Conservation (phyloP, 2,329 filamentous ascomycete species). For the Aspergillus luchuensis region DNA sequence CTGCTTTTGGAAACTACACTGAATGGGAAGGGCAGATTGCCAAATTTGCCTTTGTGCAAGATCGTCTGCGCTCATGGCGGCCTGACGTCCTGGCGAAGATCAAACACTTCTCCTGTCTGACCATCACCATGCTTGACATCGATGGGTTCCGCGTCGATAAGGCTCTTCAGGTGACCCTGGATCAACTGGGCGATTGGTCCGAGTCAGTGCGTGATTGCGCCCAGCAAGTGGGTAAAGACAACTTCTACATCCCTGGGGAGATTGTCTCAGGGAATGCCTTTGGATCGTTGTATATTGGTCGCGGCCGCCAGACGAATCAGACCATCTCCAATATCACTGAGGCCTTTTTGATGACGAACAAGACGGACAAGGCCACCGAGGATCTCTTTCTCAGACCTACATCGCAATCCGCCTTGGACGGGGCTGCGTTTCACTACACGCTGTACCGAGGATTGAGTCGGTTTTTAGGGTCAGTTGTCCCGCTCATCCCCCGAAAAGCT, state of each 20-base stretch:
- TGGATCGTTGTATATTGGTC: conserved; percentile 62
- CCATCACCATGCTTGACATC: conserved; percentile 61
- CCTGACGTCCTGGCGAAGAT: conserved; percentile 59
- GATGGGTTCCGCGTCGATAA: conserved; percentile 68
- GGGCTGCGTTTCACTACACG: conserved; percentile 63
- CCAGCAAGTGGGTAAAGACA: conserved; percentile 55
- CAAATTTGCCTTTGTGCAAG: conserved; percentile 67
- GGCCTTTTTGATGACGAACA: conserved; percentile 33
- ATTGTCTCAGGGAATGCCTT: conserved; percentile 63
- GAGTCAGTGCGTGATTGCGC: conserved; percentile 60
- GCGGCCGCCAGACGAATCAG: conserved; percentile 59
- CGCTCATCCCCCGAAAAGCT: neutral
- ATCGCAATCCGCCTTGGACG: conserved; percentile 57
- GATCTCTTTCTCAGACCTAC: conserved; percentile 54
- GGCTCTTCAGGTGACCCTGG: conserved; percentile 63
- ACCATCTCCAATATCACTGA: conserved; percentile 50
- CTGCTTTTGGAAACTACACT: conserved; percentile 63
- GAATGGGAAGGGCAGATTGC: conserved; percentile 65
- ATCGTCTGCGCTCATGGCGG: conserved; percentile 65
- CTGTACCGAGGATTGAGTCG: conserved; percentile 61
- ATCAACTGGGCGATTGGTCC: conserved; percentile 60
- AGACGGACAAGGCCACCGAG: neutral
- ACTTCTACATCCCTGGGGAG: conserved; percentile 66
- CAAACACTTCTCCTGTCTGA: conserved; percentile 63
- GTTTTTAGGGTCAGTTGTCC: conserved; percentile 50